These are phyloP conservation scores for Russula ochroleuca DNA, from an alignment of 768 basidiomycete genomes.

Conservation along the genomic window DNA sequence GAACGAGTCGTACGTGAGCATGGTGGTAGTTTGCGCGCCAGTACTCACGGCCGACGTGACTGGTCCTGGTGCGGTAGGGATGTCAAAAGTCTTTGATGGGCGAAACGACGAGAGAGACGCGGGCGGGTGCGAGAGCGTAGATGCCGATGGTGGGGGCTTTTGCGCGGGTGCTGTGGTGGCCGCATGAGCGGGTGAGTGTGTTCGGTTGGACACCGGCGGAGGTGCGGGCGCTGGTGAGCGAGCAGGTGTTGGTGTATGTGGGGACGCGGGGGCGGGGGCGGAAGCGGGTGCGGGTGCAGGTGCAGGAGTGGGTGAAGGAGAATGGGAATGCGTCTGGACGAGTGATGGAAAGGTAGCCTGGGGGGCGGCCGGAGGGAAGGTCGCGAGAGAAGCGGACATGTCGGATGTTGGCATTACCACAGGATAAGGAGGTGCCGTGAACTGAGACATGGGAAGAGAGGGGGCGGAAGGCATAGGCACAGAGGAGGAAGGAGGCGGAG, in stretches of 20 bases:
- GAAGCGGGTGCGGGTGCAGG: neutral
- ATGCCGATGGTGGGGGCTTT: neutral
- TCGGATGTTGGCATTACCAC: neutral
- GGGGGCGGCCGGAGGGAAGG: neutral
- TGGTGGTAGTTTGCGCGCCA: neutral
- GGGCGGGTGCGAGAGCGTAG: neutral
- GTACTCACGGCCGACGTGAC: neutral
- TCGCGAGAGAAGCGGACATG: constrained; percentile 5
- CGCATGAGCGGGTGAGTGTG: neutral
- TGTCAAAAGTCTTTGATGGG: constrained; percentile 25
- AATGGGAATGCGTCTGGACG: constrained; percentile 3
- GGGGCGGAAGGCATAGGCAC: neutral
- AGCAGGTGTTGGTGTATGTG: neutral
- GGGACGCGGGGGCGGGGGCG: neutral
- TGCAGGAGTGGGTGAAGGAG: neutral
- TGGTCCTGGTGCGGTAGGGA: constrained; percentile 23
- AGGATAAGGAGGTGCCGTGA: neutral
- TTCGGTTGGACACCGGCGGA: neutral
- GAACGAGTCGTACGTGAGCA: constrained; percentile 29
- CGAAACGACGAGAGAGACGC: neutral
- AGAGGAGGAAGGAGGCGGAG: constrained; percentile 3
- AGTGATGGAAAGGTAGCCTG: neutral
- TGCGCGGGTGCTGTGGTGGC: neutral
- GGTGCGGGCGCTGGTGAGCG: neutral
- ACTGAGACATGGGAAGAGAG: constrained; percentile 13